Evolutionary conservation across 2,329 filamentous ascomycete species (phyloP).

Genomic region (Graphiopsis chlorocephala): DNA sequence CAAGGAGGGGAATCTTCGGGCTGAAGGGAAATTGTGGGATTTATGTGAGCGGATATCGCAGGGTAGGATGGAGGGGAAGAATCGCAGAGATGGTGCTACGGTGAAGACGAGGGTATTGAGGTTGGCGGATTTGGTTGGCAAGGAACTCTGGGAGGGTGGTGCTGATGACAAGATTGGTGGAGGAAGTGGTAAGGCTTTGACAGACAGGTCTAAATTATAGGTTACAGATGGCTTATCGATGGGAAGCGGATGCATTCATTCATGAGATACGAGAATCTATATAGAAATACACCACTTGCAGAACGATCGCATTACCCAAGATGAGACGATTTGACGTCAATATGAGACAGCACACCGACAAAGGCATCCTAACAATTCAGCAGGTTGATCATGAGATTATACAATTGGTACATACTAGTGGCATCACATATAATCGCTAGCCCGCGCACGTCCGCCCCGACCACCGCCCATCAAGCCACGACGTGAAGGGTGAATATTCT

Average conservation of each 20-base stretch:
- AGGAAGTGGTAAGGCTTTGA: not conserved
- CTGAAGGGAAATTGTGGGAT: constrained; percentile 79
- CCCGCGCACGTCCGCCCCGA: constrained; percentile 22
- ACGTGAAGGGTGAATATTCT: constrained; percentile 36
- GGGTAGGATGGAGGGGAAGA: constrained; percentile 87
- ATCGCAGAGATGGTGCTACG: constrained; percentile 86
- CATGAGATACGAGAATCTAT: not conserved
- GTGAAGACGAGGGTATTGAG: constrained; percentile 77
- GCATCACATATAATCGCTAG: constrained; percentile 28
- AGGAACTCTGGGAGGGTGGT: constrained; percentile 46
- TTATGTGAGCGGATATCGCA: constrained; percentile 86
- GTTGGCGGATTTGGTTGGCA: constrained; percentile 72
- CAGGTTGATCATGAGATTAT: not conserved
- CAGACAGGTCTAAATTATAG: not conserved
- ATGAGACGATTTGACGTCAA: not conserved
- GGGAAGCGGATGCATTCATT: not conserved
- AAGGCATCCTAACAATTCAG: not conserved
- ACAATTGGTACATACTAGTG: constrained; percentile 5
- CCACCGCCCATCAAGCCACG: constrained; percentile 31
- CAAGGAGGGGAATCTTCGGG: constrained; percentile 58
- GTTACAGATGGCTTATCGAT: not conserved
- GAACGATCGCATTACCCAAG: not conserved
- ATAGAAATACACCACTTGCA: not conserved
- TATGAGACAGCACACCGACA: not conserved
- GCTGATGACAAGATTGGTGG: not conserved